Evolutionary conservation across 1,284 basidiomycete genomes (phyloP).

Genomic region (Erythrobasidium hasegawianum): DNA sequence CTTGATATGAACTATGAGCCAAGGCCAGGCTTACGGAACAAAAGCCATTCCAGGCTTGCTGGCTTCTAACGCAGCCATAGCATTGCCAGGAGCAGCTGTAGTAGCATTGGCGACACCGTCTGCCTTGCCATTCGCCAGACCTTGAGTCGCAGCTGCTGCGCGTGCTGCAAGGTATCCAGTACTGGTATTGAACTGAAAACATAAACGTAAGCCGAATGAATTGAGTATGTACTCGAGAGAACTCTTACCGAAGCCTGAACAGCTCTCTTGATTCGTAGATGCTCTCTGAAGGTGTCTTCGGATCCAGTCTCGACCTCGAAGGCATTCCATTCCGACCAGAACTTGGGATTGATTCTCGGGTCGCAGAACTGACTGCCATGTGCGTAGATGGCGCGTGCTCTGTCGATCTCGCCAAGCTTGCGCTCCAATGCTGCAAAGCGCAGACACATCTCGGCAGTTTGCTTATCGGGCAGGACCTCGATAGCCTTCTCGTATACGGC

Average conservation of each 20-base stretch:
- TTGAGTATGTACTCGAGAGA: neutral
- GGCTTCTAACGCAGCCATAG: slow-evolving; percentile 55
- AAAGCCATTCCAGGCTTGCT: slow-evolving; percentile 28
- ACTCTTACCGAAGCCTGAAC: slow-evolving; percentile 73
- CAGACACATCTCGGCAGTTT: slow-evolving; percentile 96
- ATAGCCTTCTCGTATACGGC: slow-evolving; percentile 95
- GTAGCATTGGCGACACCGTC: slow-evolving; percentile 45
- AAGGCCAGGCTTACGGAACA: slow-evolving; percentile 36
- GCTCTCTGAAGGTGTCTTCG: slow-evolving; percentile 98
- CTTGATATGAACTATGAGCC: neutral
- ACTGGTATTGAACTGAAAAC: slow-evolving; percentile 83
- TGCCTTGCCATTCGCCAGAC: slow-evolving; percentile 53
- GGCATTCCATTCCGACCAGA: slow-evolving; percentile 94
- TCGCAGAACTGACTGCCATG: slow-evolving; percentile 83
- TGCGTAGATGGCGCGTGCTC: slow-evolving; percentile 91
- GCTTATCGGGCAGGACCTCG: slow-evolving; percentile 82
- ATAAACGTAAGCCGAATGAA: too few species aligned
- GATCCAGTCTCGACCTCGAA: slow-evolving; percentile 98
- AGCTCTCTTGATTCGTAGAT: slow-evolving; percentile 94
- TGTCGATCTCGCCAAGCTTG: slow-evolving; percentile 97
- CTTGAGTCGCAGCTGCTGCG: slow-evolving; percentile 33
- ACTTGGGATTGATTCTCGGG: slow-evolving; percentile 61
- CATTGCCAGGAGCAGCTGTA: slow-evolving; percentile 55
- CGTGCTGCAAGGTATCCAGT: slow-evolving; percentile 54
- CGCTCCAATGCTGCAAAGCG: slow-evolving; percentile 93